Percentiles rank a stretch among this genome's conserved stretches.
Evolutionary conservation across 176 grass and related monocot genomes (phyloP).

Genomic region (Pontederia crassipes): DNA sequence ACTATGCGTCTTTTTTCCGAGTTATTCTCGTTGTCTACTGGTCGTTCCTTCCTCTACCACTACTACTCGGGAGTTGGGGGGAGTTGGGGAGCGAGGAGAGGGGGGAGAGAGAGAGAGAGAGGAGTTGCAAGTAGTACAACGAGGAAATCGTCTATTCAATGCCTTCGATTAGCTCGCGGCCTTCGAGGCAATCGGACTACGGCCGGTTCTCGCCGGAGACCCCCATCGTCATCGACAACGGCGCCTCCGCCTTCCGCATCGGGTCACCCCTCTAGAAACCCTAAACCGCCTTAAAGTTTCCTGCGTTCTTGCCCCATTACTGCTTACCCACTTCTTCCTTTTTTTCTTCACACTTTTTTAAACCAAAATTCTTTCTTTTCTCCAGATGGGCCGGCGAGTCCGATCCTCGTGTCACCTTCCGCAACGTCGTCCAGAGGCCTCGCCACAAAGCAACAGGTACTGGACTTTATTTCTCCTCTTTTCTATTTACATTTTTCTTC

Average conservation of each 20-base stretch:
- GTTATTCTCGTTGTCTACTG: no score
- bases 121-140: no score
- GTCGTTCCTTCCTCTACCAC: no score
- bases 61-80: no score
- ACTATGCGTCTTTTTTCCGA: no score
- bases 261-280: slow-evolving; percentile 33
- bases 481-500: no score
- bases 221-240: slow-evolving; percentile 96
- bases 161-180: not conserved
- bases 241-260: slow-evolving; percentile 74
- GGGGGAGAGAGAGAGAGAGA: no score
- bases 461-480: not conserved
- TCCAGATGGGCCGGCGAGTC: slow-evolving; percentile 87
- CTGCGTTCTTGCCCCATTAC: slow-evolving; percentile 1
- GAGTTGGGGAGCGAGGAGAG: no score
- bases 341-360: not conserved
- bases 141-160: no score
- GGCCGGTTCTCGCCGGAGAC: slow-evolving; percentile 38
- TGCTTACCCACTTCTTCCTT: not conserved
- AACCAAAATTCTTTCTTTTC: not conserved
- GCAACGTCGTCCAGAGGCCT: slow-evolving; percentile 84
- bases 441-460: slow-evolving; percentile 69
- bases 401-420: slow-evolving; percentile 67
- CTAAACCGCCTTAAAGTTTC: not conserved
- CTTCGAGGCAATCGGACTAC: slow-evolving; percentile 49